Base-by-base conservation (phyloP, 495 filamentous ascomycete genomes). In the Podospora pseudocomata region DNA sequence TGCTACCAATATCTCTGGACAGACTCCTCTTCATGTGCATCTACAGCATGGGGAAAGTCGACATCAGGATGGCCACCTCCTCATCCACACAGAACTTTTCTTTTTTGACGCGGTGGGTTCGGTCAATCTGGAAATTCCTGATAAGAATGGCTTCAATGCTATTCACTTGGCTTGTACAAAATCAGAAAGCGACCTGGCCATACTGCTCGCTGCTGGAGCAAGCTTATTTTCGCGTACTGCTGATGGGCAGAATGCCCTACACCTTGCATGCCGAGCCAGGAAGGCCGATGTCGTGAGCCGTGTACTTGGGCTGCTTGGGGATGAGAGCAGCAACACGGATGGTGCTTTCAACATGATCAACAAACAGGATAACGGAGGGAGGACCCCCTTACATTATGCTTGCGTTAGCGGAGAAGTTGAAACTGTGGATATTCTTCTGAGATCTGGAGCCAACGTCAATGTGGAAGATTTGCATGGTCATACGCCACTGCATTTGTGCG, bases 301-400 rank as follows among this genome's bases (percentile, higher is more conserved):
- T 1, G 64, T 74, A 53, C 20, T 71, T 19, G 66, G 65, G 26
- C 63, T 65, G 1, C 67, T 63, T 30, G 23, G 69, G 18, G 68
- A 72, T 59, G 60, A 68, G 34, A 67, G 39, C 27, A 56, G 56
- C 53, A 58, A 70, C 28, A 60, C 67, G 7, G 67, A 23, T 16
- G 71, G 69, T 65, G 57, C 26, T 2, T 13, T 67, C 4, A 61
- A 70, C 11, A 65, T 71, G 30, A 7, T 32, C 30, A 32, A 32
- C 30, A 7, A 5, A 5, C 30, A 32, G 7, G 30, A 32, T 7
- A 4, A 7, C 7, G 4, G 4, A 32, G 30, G 30, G 7, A 32
- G 30, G 70, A 74, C 74, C 4, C 70, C 76, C 3, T 60, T 78
- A 1, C 71, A 74, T 56, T 74, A 71, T 66, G 73, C 76, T 2